phyloP scores from a whole-genome alignment of 441 rosid genomes.

The Viola pubescens region DNA sequence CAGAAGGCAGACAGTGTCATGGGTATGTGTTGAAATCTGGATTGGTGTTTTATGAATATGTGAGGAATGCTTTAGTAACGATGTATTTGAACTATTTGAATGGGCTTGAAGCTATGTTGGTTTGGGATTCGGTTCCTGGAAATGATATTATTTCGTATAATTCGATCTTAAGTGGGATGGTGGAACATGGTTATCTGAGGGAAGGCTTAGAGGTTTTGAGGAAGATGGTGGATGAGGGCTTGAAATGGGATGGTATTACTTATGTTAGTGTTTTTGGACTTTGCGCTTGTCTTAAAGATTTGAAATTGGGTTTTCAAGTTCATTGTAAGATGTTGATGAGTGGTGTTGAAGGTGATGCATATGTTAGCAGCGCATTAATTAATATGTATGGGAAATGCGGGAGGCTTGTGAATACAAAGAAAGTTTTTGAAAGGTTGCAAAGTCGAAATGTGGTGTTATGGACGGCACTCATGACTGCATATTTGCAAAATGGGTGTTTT shows the following conservation, averaged over 20 bases:
- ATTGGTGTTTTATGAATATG: slow-evolving; percentile 50
- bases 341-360: slow-evolving; percentile 28
- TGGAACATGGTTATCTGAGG: slow-evolving; percentile 36
- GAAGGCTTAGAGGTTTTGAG: slow-evolving; percentile 45
- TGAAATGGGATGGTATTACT: slow-evolving; percentile 46
- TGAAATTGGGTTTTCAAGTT: slow-evolving; percentile 48
- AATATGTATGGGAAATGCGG: slow-evolving; percentile 77
- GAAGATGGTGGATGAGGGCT: slow-evolving; percentile 28
- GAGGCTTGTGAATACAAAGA: slow-evolving; percentile 32
- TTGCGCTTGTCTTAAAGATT: slow-evolving; percentile 44
- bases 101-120: slow-evolving; percentile 33
- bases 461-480: slow-evolving; percentile 57
- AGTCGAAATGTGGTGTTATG: slow-evolving; percentile 47
- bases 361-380: slow-evolving; percentile 39
- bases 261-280: slow-evolving; percentile 45
- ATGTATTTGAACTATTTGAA: slow-evolving; percentile 42
- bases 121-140: slow-evolving; percentile 35
- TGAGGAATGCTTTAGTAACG: slow-evolving; percentile 44
- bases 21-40: slow-evolving; percentile 51
- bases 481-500: slow-evolving; percentile 53
- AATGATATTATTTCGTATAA: slow-evolving; percentile 44
- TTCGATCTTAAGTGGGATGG: slow-evolving; percentile 50
- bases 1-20: slow-evolving; percentile 62
- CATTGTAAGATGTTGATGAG: slow-evolving; percentile 42
- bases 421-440: slow-evolving; percentile 37